Conservation (phyloP, 257 asterid species). For the Cynanchum wilfordii region DNA sequence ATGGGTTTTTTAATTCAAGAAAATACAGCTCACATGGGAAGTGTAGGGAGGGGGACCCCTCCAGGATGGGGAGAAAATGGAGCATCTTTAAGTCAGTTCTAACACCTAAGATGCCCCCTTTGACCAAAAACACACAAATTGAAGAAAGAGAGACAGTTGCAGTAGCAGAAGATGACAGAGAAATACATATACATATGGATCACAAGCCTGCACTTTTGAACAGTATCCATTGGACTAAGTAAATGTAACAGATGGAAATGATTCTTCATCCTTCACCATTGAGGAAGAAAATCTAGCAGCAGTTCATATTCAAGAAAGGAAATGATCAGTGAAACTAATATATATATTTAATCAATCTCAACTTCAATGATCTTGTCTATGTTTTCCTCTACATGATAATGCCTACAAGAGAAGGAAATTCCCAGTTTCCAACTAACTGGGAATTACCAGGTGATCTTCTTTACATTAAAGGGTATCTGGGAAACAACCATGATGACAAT, state of each 20-base stretch:
- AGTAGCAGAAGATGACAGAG: background rate
- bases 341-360: constrained; percentile 8
- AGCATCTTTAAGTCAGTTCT: background rate
- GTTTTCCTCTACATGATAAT: constrained; percentile 16
- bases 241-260: too few species aligned
- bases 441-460: constrained; percentile 2
- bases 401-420: constrained; percentile 14
- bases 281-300: background rate
- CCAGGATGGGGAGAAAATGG: background rate
- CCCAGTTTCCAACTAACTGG: background rate
- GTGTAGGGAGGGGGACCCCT: background rate
- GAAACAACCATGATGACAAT: background rate
- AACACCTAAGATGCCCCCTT: constrained; percentile 13
- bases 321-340: background rate
- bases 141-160: background rate
- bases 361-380: constrained; percentile 10
- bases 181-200: too few species aligned
- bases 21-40: constrained; percentile 17
- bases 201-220: background rate
- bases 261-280: too few species aligned
- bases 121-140: constrained; percentile 7
- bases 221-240: background rate
- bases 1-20: constrained; percentile 9
- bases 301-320: background rate
- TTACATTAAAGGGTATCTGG: background rate